Evolutionary conservation across 176 grass and related monocot species (phyloP).

Genomic region (Carex kokanica): DNA sequence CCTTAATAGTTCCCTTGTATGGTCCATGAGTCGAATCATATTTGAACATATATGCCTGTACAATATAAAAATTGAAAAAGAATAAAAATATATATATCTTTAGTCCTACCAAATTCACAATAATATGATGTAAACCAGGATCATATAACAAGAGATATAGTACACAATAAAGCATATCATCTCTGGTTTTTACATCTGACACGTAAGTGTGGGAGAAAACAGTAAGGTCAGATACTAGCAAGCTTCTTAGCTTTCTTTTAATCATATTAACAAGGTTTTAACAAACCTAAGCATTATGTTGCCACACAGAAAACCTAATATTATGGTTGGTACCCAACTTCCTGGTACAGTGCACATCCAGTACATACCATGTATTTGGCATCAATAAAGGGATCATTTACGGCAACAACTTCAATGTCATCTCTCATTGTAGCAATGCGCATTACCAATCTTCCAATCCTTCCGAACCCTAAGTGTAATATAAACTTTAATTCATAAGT

Average conservation of each 20-base stretch:
- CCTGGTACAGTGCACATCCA: not conserved
- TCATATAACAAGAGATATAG: not conserved
- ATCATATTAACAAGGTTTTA: not conserved
- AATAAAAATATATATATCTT: not conserved
- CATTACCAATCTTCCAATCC: slow-evolving; percentile 91
- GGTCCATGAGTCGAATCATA: slow-evolving; percentile 74
- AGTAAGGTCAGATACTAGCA: not conserved
- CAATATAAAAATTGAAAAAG: slow-evolving; percentile 18
- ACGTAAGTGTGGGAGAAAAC: not conserved
- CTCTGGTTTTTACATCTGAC: not conserved
- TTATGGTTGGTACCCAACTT: not conserved
- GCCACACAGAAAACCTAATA: not conserved
- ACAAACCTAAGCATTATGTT: not conserved
- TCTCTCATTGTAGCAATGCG: slow-evolving; percentile 85
- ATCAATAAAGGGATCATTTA: slow-evolving; percentile 97
- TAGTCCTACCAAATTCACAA: not conserved
- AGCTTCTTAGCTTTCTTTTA: not conserved
- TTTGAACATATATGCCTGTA: slow-evolving; percentile 85
- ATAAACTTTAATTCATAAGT: not conserved
- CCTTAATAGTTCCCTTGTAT: slow-evolving; percentile 72
- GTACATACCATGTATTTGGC: slow-evolving; percentile 92
- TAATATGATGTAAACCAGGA: not conserved
- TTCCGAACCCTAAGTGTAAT: slow-evolving; percentile 71
- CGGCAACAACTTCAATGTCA: slow-evolving; percentile 96
- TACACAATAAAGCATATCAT: not conserved